Evolutionary conservation across 495 filamentous ascomycete genomes (phyloP).

Genomic region (Aspergillus egyptiacus): DNA sequence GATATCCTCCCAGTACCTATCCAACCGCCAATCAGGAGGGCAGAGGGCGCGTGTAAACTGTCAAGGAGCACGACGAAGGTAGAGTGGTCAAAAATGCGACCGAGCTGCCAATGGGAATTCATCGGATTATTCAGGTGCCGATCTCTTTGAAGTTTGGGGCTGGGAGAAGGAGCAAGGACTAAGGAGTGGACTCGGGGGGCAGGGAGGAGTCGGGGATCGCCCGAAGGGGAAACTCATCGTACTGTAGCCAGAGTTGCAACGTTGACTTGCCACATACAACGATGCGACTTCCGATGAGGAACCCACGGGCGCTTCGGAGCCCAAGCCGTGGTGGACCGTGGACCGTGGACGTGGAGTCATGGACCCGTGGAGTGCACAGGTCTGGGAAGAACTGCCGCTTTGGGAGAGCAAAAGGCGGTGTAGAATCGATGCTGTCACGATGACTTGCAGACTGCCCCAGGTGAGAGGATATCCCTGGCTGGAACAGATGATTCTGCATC

Average conservation of each 20-base stretch:
- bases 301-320: no score
- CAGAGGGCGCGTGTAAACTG: conserved; percentile 8
- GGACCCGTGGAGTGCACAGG: background rate
- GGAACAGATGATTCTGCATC: conserved; percentile 4
- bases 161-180: no score
- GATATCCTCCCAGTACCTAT: no score
- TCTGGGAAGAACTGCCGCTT: background rate
- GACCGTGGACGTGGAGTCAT: background rate
- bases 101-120: conserved; percentile 9
- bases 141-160: no score
- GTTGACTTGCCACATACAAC: background rate
- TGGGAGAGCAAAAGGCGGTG: conserved; percentile 12
- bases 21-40: no score
- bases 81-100: background rate
- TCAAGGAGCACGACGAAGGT: background rate
- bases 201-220: conserved; percentile 10
- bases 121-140: conserved; percentile 7
- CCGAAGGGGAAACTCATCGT: conserved; percentile 20
- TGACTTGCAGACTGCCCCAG: background rate
- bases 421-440: conserved; percentile 8
- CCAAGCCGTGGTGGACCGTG: no score
- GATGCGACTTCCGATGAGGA: no score
- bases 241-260: background rate
- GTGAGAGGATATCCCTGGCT: conserved; percentile 5
- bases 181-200: conserved; percentile 15